Evolutionary conservation across 352 stramenopile genomes (phyloP), one percentile per base, ranked within the genome.

Genomic region (Thraustochytrium sp.): DNA sequence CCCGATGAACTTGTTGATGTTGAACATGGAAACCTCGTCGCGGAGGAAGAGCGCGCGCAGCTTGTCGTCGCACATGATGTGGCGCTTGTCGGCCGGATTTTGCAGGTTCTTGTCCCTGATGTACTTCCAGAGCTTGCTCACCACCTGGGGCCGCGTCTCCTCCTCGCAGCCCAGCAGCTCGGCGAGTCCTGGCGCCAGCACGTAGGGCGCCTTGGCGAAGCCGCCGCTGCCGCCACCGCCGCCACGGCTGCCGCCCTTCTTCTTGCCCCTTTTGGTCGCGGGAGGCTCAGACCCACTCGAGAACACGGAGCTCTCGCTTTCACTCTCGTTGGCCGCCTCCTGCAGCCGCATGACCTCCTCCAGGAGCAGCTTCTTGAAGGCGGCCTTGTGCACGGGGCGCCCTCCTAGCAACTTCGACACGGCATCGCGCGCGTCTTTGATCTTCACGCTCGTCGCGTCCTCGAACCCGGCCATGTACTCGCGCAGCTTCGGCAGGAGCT

Each of bases 51-150:
- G 56, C 18, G 65, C 29, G 51, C 85, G 84, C 76, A 98, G 90
- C 77, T 85, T 92, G 62, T 93, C 89, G 85, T 98, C 94, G 63
- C 96, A 86, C 23, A 97, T 82, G 82, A 98, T 98, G 76, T 92
- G 91, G 23, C 93, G 91, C 87, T 97, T 96, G 85, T 98, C 92
- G 18, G 90, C 85, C 34, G 96, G 95, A 89, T 98, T 94, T 87
- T 98, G 96, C 55, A 98, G 87, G 31, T 96, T 87, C 80, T 98
- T 90, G 54, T 95, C 92, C 64, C 94, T 92, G 76, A 98, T 98
- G 86, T 98, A 98, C 73, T 95, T 91, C 96, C 96, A 98, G 23
- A 98, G 85, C 42, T 89, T 86, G 85, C 98, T 97, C 37, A 98
- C 93, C 59, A 98, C 93, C 82, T 97, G 90, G 13, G 94, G 93